Evolutionary conservation across 2,329 filamentous ascomycete genomes (phyloP).

Genomic region (Pseudomassariella vexata): DNA sequence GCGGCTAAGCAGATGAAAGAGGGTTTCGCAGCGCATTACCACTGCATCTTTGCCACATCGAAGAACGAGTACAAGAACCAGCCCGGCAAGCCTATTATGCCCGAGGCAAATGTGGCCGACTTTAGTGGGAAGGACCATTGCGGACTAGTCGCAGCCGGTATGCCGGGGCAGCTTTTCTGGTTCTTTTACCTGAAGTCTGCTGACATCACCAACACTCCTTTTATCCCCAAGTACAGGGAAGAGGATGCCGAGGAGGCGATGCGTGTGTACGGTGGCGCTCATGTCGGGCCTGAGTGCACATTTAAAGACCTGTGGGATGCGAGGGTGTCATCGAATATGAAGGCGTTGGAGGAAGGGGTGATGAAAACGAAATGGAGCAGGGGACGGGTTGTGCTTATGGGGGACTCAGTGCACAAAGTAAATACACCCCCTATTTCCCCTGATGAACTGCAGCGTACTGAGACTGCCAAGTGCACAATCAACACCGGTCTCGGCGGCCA

Average conservation of each 20-base stretch:
- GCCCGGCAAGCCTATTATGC: too few species aligned
- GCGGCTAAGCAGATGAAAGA: too few species aligned
- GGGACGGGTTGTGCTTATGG: neutral
- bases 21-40: too few species aligned
- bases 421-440: too few species aligned
- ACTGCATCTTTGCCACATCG: too few species aligned
- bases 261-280: slow-evolving; percentile 8
- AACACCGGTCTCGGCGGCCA: slow-evolving; percentile 3
- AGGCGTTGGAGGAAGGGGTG: slow-evolving; percentile 3
- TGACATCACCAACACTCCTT: neutral
- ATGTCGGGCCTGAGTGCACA: slow-evolving; percentile 2
- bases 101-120: too few species aligned
- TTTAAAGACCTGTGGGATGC: slow-evolving; percentile 1
- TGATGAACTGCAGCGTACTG: too few species aligned
- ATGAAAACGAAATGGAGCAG: slow-evolving; percentile 1
- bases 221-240: too few species aligned
- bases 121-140: too few species aligned
- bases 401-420: slow-evolving; percentile 3
- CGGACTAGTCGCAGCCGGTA: neutral
- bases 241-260: too few species aligned
- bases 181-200: slow-evolving; percentile 1
- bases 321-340: neutral
- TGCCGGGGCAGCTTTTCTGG: neutral
- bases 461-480: too few species aligned
- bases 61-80: too few species aligned